Conservation (phyloP, 305 asterid genomes). For the Solanum hybrid region DNA sequence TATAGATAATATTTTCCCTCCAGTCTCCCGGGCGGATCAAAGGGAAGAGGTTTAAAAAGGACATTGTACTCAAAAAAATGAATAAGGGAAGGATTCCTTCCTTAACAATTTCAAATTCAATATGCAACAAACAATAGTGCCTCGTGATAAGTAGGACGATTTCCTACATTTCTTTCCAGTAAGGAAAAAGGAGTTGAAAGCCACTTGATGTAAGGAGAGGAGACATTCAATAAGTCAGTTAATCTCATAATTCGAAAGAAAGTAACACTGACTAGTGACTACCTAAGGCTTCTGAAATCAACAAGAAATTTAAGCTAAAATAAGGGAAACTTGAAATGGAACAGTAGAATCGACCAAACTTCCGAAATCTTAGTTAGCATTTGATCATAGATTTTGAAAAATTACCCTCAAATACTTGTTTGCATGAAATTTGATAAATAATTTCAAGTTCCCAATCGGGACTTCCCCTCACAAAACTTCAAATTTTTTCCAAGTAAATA, state of each 20-base stretch:
- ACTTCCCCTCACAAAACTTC: background rate
- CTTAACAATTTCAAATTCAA: background rate
- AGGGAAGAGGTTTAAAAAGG: background rate
- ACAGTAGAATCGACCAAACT: background rate
- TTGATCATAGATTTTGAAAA: background rate
- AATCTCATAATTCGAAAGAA: background rate
- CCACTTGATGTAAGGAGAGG: background rate
- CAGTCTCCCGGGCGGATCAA: background rate
- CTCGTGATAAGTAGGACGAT: background rate
- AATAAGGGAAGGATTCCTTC: background rate
- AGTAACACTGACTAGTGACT: background rate
- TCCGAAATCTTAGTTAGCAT: background rate
- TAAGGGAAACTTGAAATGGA: background rate
- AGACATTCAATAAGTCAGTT: background rate
- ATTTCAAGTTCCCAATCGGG: background rate
- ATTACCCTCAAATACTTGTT: background rate
- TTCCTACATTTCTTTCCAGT: background rate
- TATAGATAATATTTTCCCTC: background rate
- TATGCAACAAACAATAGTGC: background rate
- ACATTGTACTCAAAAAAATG: background rate
- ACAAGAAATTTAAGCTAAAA: background rate
- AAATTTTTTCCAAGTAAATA: background rate
- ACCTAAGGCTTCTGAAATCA: background rate
- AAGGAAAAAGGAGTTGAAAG: background rate
- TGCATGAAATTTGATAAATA: background rate